These are phyloP conservation scores for Polychytrium aggregatum DNA, from an alignment of 192 early-diverging fungal genomes.

Conservation along the genomic window DNA sequence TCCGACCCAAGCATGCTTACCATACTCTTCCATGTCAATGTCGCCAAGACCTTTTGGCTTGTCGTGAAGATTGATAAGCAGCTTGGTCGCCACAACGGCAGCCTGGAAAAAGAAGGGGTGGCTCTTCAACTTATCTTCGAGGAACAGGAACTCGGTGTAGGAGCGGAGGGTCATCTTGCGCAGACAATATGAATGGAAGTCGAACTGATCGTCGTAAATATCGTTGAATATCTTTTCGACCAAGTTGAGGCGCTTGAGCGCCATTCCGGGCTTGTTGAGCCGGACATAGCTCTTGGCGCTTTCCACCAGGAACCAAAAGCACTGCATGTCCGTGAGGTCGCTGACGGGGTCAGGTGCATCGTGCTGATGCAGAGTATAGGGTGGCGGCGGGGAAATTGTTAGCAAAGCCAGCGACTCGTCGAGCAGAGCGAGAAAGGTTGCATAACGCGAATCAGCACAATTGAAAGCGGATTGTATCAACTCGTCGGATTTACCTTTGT, in stretches of 20 bases:
- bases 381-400: too few relatives aligned
- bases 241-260: slow-evolving; percentile 81
- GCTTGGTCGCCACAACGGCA: slow-evolving; percentile 60
- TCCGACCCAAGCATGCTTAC: slow-evolving; percentile 1
- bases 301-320: slow-evolving; percentile 79
- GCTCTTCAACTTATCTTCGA: slow-evolving; percentile 61
- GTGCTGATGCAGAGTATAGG: slow-evolving; percentile 20
- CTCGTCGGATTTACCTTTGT: slow-evolving; percentile 53
- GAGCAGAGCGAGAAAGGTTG: too few relatives aligned
- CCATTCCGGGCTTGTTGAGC: slow-evolving; percentile 58
- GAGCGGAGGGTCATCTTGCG: slow-evolving; percentile 81
- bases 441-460: slow-evolving; percentile 2
- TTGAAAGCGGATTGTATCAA: not conserved
- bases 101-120: slow-evolving; percentile 64
- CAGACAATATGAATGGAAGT: slow-evolving; percentile 89
- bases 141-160: slow-evolving; percentile 71
- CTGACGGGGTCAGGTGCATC: slow-evolving; percentile 56
- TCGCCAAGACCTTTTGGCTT: slow-evolving; percentile 37
- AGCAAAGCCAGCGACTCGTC: too few relatives aligned
- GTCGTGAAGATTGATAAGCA: slow-evolving; percentile 42
- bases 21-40: slow-evolving; percentile 26
- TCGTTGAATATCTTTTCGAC: slow-evolving; percentile 72
- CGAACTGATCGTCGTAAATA: slow-evolving; percentile 85
- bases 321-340: slow-evolving; percentile 86
- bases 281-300: slow-evolving; percentile 60